A percentile compares a stretch with the other conserved stretches of the same genome.
Evolutionary conservation across 2,329 filamentous ascomycete genomes (phyloP).

Genomic region (Xylaria sp.): DNA sequence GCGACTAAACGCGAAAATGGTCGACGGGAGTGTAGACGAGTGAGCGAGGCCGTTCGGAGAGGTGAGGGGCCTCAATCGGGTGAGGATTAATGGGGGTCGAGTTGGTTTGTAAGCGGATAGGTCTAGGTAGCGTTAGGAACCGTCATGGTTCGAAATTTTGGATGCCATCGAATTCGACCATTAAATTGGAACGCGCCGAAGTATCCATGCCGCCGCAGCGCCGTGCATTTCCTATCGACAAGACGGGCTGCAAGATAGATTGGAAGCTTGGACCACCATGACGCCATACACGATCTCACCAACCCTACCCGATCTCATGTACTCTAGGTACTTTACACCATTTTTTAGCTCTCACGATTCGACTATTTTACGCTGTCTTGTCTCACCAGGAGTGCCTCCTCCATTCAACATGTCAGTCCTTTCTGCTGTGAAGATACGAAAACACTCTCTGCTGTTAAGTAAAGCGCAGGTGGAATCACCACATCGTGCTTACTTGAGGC

Average conservation of each 20-base stretch:
- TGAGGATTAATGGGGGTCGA: background rate
- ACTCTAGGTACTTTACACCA: too few relatives aligned
- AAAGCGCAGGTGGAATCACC: too few relatives aligned
- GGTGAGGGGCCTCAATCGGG: background rate
- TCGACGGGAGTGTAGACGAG: background rate
- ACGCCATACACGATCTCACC: background rate
- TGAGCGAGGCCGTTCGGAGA: background rate
- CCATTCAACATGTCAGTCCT: too few relatives aligned
- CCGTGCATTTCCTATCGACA: background rate
- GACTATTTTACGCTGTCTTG: too few relatives aligned
- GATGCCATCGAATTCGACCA: background rate
- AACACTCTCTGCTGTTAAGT: too few relatives aligned
- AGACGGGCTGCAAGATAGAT: too few relatives aligned
- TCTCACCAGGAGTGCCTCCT: too few relatives aligned
- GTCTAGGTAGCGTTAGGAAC: background rate
- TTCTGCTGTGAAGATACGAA: too few relatives aligned
- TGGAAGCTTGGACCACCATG: background rate
- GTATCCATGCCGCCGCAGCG: too few relatives aligned
- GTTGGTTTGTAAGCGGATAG: constrained; percentile 10
- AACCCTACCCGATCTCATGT: background rate
- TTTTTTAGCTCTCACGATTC: too few relatives aligned
- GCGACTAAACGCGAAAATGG: background rate
- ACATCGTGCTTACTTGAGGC: too few relatives aligned
- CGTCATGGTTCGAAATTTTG: background rate
- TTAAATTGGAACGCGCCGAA: too few relatives aligned